Evolutionary conservation across 305 asterid genomes (phyloP), one percentile per base, ranked within the genome.

Genomic region (Rubia balearica): DNA sequence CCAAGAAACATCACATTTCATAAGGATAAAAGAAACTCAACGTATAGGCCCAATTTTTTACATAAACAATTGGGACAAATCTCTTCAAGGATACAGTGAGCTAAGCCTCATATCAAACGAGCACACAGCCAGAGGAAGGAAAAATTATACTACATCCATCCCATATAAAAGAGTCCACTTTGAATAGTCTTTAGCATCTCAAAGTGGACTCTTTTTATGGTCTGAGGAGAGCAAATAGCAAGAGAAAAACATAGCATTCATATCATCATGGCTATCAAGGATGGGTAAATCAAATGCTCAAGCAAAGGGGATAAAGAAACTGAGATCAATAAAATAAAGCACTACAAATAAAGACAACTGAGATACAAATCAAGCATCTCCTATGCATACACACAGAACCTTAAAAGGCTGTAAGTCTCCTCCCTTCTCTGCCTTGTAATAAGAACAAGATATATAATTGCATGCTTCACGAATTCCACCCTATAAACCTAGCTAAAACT

Each of bases 361-460:
- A 40, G 27, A 5, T 12, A 27, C 19, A 21, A 62, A 63, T 61
- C 63, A 33, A 65, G 36, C 55, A 65, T 4, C 1, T 14, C 55
- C 53, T 46, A 12, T 48, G 19, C 6, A 51, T 21, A 51, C 57
- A 51, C 21, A 17, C 57, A n/a, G 22, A 51, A 51, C 57, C 57
- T 51, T 51, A 16, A 51, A 7, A 51, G n/a, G 9, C 42, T 7
- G 67, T 0, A 21, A 68, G 63, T 3, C 22, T 33, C 6, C 53
- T 48, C 65, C 48, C 56, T 19, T 19, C 48, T 56, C 43, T 49
- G 57, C 55, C 56, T 43, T n/a, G 38, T 17, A 41, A 19, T n/a
- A 5, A 22, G 13, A 68, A 6, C 57, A 21, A n/a, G 60, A 75
- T 46, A 65, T 70, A 64, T 51, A 41, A 48, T 9, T 33, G 38